Evolutionary conservation across 2,329 filamentous ascomycete species (phyloP), one percentile per base, ranked within the genome.

Genomic region (Fusarium tjaetaba): DNA sequence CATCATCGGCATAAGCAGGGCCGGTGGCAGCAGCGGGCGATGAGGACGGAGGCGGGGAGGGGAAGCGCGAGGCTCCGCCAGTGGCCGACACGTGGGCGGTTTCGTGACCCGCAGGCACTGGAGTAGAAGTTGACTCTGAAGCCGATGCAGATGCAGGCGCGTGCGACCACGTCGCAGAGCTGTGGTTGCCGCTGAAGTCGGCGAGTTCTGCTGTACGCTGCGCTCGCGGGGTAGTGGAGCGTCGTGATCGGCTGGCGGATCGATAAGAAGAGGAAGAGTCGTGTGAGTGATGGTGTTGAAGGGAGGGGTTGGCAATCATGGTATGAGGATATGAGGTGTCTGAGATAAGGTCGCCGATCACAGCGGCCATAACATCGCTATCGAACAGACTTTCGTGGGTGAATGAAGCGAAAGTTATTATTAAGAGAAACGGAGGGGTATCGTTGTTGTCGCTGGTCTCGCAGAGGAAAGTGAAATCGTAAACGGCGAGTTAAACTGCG

Each of bases 261-360:
- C 76, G 77, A 67, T 78, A 78, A 49, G 75, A 73, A 59, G 77
- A 73, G 38, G 77, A 74, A 49, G 74, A 65, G 75, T 87, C 84
- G 80, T 86, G 84, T 63, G 85, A 79, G 67, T 70, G 78, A 49
- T 84, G 84, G 72, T 84, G 85, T 74, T 86, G 85, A 73, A 86
- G 86, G 72, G 84, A 83, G 49, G 86, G 82, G 64, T 84, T 82
- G 67, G 85, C 83, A 85, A 94, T 92, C 87, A 91, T 93, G 85
- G 87, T 90, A 86, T 90, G 89, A 84, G 92, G 92, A 84, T 90
- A 89, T 78, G 89, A 87, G 77, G 91, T 87, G 84, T 94, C 91
- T 82, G 93, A 89, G 84, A 91, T 90, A 85, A 91, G 91, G 86
- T 96, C 94, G 82, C 88, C 88, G 77, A 91, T 88, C 83, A 91